Evolutionary conservation across 768 basidiomycete genomes (phyloP).

Genomic region (Kwoniella dejecticola): DNA sequence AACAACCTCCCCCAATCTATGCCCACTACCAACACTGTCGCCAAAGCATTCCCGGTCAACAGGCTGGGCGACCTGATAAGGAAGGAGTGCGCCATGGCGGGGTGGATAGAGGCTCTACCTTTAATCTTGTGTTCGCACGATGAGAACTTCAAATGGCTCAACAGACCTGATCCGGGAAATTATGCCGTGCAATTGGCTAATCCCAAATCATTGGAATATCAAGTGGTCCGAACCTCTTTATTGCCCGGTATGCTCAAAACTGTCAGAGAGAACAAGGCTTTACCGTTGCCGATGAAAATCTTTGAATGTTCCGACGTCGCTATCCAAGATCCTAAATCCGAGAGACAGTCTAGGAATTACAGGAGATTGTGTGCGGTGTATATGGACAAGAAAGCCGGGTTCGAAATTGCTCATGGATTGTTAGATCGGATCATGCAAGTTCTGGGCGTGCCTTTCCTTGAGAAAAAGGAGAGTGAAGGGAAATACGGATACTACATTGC

Average conservation of each 20-base stretch:
- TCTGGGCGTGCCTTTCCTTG: conserved; percentile 80
- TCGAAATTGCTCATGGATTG: conserved; percentile 93
- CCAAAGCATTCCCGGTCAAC: conserved; percentile 85
- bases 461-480: conserved; percentile 57
- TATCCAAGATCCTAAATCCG: conserved; percentile 74
- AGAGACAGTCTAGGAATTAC: conserved; percentile 68
- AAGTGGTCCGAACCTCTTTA: conserved; percentile 94
- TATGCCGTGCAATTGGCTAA: conserved; percentile 90
- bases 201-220: conserved; percentile 96
- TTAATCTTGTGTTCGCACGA: conserved; percentile 98
- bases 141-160: conserved; percentile 94
- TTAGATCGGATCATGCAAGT: conserved; percentile 94
- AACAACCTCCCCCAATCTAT: conserved; percentile 92
- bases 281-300: conserved; percentile 84
- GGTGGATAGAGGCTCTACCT: conserved; percentile 94
- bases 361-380: conserved; percentile 86
- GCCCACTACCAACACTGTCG: conserved; percentile 91
- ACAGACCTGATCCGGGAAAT: conserved; percentile 76
- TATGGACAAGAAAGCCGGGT: conserved; percentile 96
- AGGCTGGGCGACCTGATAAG: conserved; percentile 86
- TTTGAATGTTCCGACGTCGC: conserved; percentile 95
- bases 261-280: conserved; percentile 91
- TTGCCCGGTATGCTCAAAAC: conserved; percentile 96
- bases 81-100: conserved; percentile 86
- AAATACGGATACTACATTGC: conserved; percentile 87